phyloP scores from a whole-genome alignment of 805 yeast genomes.

The Priceomyces carsonii region DNA sequence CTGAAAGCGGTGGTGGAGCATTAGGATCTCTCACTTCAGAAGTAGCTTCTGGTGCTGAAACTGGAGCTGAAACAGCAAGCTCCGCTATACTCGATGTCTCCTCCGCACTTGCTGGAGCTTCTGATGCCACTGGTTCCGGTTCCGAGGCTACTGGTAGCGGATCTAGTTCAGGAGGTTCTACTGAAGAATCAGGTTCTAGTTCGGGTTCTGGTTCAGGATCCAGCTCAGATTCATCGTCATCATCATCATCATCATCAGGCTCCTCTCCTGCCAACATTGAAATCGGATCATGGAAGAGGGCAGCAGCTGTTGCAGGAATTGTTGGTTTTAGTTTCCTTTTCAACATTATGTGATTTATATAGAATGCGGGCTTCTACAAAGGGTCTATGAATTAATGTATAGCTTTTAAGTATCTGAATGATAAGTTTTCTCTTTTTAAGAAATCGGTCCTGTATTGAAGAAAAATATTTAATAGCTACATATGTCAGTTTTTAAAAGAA shows the following conservation, averaged over 20 bases:
- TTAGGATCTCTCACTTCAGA: slow-evolving; percentile 7
- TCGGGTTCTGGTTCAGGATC: slow-evolving; percentile 15
- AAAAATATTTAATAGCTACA: too few relatives aligned
- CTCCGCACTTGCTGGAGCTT: slow-evolving; percentile 6
- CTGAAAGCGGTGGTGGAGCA: slow-evolving; percentile 9
- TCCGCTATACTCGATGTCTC: neutral
- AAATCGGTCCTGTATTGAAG: too few relatives aligned
- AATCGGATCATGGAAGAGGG: slow-evolving; percentile 36
- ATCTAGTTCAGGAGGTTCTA: slow-evolving; percentile 6
- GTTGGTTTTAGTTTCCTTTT: slow-evolving; percentile 36
- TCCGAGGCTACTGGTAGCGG: slow-evolving; percentile 6
- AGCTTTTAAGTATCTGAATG: too few relatives aligned
- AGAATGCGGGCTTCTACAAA: neutral
- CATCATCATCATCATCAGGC: slow-evolving; percentile 15
- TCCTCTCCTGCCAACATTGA: slow-evolving; percentile 18
- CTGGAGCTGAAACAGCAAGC: slow-evolving; percentile 1
- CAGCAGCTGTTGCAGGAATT: slow-evolving; percentile 35
- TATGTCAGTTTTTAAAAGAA: too few relatives aligned
- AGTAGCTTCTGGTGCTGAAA: slow-evolving; percentile 5
- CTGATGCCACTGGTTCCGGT: slow-evolving; percentile 11
- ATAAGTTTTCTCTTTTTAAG: too few relatives aligned
- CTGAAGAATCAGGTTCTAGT: slow-evolving; percentile 11
- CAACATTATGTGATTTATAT: slow-evolving; percentile 20
- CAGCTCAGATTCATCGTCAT: slow-evolving; percentile 11
- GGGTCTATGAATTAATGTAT: slow-evolving; percentile 1